phyloP scores from a whole-genome alignment of 108 stramenopile genomes.

The Cyclotella cryptica region DNA sequence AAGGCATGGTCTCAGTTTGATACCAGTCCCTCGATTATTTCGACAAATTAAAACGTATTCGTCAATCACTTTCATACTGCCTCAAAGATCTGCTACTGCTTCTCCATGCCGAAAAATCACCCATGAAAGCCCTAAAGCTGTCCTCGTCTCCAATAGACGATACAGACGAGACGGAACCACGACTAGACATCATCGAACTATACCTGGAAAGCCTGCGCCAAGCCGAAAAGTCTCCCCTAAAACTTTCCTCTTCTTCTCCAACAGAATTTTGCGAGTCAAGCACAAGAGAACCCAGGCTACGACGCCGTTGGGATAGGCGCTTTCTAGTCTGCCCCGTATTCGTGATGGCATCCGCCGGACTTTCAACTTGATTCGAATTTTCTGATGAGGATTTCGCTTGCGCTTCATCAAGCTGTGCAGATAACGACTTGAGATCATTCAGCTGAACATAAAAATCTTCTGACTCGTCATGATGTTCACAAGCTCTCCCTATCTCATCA shows the following conservation, averaged over 20 bases:
- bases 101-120: conserved; percentile 28
- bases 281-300: not conserved
- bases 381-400: not conserved
- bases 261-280: not conserved
- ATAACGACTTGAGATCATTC: not conserved
- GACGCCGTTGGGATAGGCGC: not conserved
- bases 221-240: conserved; percentile 31
- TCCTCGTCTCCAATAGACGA: not conserved
- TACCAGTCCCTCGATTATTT: no score
- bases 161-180: not conserved
- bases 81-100: not conserved
- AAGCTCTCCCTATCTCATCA: not conserved
- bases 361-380: not conserved
- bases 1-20: no score
- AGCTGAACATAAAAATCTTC: not conserved
- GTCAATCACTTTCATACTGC: not conserved
- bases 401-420: not conserved
- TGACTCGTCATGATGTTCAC: not conserved
- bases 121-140: conserved; percentile 4
- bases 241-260: not conserved
- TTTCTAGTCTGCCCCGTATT: not conserved
- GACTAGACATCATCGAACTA: not conserved
- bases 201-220: not conserved
- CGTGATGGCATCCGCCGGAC: not conserved
- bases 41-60: no score